Evolutionary conservation across 768 basidiomycete genomes (phyloP), one percentile per base, ranked within the genome.

Genomic region (Tricholoma flavovirens): DNA sequence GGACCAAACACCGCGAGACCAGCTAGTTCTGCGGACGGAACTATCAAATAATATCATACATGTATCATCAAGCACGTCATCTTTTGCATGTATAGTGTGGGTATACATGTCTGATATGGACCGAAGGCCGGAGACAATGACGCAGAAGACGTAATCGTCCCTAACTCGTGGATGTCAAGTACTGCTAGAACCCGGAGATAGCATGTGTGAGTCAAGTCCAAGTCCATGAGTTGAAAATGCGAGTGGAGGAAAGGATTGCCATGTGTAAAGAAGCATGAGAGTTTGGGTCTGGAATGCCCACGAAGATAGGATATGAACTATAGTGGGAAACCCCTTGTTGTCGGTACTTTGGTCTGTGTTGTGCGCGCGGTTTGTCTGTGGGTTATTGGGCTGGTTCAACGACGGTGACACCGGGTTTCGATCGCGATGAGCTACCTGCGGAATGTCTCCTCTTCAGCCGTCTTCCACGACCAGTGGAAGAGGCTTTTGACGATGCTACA

Each of bases 381-480:
- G 8, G 17, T 30, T 53, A 51, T 38, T 53, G 42, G 7, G 21
- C 43, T 21, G 33, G 38, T 22, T 56, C 49, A 46, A 38, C 51
- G 61, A 54, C 54, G 45, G 19, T 42, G 50, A 60, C 36, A 61
- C 45, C 57, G 59, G 51, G 53, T 59, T 62, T 62, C 32, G 65
- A 58, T 56, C 53, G 57, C 35, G 66, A 60, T 22, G 43, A 24
- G 49, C 64, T 70, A 54, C 72, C 79, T 54, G 77, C 69, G 21
- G 82, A 84, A 65, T 84, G 79, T 53, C 82, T 73, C 53, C 83
- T 71, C 22, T 73, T 75, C 38, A 83, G 65, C 21, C 71, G 74
- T 56, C 70, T 71, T 29, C 70, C 67, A 53, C 67, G 61, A 51
- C 64, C 66, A 24, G 74, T 68, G 1, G 76, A 71, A 2, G 65